A percentile compares a stretch with the other conserved stretches of the same genome.
phyloP scores from a whole-genome alignment of 495 filamentous ascomycete genomes.

The Trichocladium uniseriatum region DNA sequence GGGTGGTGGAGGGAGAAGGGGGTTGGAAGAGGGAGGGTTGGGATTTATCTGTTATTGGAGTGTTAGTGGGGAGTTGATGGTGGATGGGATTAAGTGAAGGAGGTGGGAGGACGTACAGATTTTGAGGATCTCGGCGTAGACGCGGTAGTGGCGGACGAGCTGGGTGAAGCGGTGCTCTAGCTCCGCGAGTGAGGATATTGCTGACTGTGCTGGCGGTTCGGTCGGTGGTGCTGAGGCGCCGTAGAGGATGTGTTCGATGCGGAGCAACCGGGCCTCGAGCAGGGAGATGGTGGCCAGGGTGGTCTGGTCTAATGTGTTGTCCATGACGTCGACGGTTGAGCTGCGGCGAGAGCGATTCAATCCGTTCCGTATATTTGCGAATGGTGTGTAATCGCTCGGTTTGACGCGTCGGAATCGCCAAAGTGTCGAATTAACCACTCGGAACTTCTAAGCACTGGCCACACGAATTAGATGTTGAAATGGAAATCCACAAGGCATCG shows the following conservation, averaged over 20 bases:
- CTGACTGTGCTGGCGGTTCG: constrained; percentile 33
- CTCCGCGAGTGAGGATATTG: constrained; percentile 46
- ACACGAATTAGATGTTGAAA: too few relatives aligned
- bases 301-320: constrained; percentile 41
- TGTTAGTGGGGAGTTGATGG: constrained; percentile 5
- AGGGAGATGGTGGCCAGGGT: constrained; percentile 59
- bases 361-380: background rate
- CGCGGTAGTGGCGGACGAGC: constrained; percentile 32
- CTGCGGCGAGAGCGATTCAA: background rate
- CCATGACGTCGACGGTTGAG: constrained; percentile 27
- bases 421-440: too few relatives aligned
- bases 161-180: constrained; percentile 49
- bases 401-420: too few relatives aligned
- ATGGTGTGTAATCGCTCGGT: background rate
- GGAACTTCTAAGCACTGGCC: too few relatives aligned
- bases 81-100: background rate
- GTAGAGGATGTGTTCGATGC: constrained; percentile 65
- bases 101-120: constrained; percentile 30
- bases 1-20: constrained; percentile 12
- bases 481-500: too few relatives aligned
- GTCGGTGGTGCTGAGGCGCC: constrained; percentile 37
- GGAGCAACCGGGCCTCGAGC: constrained; percentile 64
- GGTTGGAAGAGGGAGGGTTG: constrained; percentile 42
- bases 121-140: constrained; percentile 41
- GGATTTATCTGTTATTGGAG: constrained; percentile 27